These are phyloP conservation scores for Excoecaria agallocha DNA, from an alignment of 345 rosid species.

Conservation along the genomic window DNA sequence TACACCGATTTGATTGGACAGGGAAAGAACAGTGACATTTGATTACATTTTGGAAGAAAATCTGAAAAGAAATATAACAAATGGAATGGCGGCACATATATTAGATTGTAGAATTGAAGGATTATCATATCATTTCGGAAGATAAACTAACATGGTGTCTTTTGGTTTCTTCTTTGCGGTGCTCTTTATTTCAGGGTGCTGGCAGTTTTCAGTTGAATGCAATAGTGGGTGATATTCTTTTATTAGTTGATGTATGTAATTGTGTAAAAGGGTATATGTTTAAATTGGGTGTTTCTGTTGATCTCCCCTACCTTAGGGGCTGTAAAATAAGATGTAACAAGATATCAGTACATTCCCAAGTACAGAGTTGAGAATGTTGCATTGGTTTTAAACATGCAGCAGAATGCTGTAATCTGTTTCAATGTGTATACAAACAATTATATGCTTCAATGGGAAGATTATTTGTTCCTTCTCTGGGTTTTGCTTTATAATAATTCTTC, in stretches of 20 bases:
- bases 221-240: slow-evolving; percentile 50
- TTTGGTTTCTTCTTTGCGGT: not conserved
- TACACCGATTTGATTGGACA: not conserved
- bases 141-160: slow-evolving; percentile 11
- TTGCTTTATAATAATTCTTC: not conserved
- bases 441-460: slow-evolving; percentile 16
- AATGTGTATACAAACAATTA: slow-evolving; percentile 31
- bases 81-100: not conserved
- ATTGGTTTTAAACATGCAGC: slow-evolving; percentile 23
- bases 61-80: not conserved
- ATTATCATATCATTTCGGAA: too few relatives aligned
- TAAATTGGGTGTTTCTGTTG: slow-evolving; percentile 19
- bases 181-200: slow-evolving; percentile 37
- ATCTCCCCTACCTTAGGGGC: slow-evolving; percentile 26
- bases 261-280: slow-evolving; percentile 33
- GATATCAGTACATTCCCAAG: slow-evolving; percentile 17
- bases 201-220: slow-evolving; percentile 8
- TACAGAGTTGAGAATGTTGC: slow-evolving; percentile 26
- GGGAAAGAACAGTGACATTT: not conserved
- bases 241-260: slow-evolving; percentile 53
- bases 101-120: too few relatives aligned
- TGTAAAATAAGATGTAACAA: slow-evolving; percentile 50
- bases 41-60: not conserved
- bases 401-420: slow-evolving; percentile 24
- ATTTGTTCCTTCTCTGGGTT: not conserved